A percentile compares a stretch with the other conserved stretches of the same genome.
phyloP scores from a whole-genome alignment of 768 basidiomycete species.

The Pisolithus sp. region DNA sequence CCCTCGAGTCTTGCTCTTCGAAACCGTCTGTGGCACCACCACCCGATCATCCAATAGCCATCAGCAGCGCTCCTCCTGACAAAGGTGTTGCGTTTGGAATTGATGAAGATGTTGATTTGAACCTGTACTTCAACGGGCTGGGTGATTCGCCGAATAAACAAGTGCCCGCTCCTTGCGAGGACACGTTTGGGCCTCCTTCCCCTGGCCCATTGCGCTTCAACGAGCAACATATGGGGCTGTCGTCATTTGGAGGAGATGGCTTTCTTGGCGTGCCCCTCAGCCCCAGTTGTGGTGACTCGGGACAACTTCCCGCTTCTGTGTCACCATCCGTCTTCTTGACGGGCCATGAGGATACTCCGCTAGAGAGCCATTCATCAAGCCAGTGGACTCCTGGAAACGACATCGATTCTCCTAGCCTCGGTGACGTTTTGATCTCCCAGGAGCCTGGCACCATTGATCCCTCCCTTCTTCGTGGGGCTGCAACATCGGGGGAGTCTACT shows the following conservation, averaged over 20 bases:
- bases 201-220: not conserved
- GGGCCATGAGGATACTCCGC: conserved; percentile 2
- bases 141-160: conserved; percentile 15
- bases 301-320: not conserved
- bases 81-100: not conserved
- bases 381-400: conserved; percentile 9
- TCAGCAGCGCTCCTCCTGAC: no score
- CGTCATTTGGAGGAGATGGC: conserved; percentile 9
- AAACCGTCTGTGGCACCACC: not conserved
- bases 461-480: conserved; percentile 19
- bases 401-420: not conserved
- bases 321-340: conserved; percentile 1
- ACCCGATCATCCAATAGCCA: not conserved
- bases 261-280: conserved; percentile 26
- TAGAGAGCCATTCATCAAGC: not conserved
- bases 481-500: not conserved
- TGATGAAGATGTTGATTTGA: conserved; percentile 19
- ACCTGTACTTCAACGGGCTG: conserved; percentile 23
- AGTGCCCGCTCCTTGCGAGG: not conserved
- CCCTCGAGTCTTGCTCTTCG: not conserved
- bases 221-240: conserved; percentile 3
- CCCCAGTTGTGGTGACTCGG: conserved; percentile 6
- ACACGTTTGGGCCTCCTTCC: conserved; percentile 4
- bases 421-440: not conserved
- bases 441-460: conserved; percentile 23